These are phyloP conservation scores for Suillus fuscotomentosus DNA, from an alignment of 768 basidiomycete species.

Conservation along the genomic window DNA sequence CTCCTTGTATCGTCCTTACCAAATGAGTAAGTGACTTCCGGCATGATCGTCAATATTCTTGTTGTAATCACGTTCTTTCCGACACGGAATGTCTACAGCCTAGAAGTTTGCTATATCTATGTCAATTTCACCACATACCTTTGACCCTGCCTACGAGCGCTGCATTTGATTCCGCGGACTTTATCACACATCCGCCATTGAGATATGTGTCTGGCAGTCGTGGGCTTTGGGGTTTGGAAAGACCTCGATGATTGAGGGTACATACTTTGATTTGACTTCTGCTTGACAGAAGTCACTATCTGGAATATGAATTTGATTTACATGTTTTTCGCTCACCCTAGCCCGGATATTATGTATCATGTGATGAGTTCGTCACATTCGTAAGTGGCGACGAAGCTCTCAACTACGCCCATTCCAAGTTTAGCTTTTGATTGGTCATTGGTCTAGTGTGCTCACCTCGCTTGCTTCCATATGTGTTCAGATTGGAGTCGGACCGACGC, in stretches of 20 bases:
- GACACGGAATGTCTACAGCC: background rate
- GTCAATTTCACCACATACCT: background rate
- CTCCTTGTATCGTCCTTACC: background rate
- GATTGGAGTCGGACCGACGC: background rate
- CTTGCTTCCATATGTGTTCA: background rate
- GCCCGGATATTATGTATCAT: background rate
- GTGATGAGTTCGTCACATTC: background rate
- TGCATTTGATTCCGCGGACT: background rate
- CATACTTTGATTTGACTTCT: background rate
- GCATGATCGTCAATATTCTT: background rate
- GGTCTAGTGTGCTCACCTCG: background rate
- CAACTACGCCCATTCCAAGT: background rate
- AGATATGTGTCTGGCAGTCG: background rate
- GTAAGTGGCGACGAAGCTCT: conserved; percentile 1
- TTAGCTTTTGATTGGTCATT: background rate
- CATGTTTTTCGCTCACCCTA: background rate
- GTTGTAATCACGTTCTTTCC: background rate
- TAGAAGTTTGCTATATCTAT: background rate
- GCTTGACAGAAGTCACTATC: background rate
- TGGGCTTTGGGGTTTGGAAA: background rate
- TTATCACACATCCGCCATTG: background rate
- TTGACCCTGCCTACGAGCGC: conserved; percentile 1
- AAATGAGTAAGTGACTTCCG: background rate
- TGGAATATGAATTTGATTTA: background rate
- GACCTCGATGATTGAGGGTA: background rate